Conservation (phyloP, 768 basidiomycete genomes). For the Tylopilus subfusipes region DNA sequence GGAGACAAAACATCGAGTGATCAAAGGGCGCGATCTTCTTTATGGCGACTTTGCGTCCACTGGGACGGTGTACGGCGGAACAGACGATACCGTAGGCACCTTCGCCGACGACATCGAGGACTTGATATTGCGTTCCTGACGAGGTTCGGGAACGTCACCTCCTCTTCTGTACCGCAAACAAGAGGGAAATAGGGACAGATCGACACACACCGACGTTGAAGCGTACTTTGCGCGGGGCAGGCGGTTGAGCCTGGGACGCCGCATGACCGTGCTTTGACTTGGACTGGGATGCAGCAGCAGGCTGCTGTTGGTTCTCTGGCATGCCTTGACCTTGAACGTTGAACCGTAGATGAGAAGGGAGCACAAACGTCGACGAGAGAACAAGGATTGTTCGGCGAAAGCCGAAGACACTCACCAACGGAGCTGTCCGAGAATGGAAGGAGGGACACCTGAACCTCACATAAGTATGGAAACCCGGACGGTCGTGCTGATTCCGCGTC, state of each 20-base stretch:
- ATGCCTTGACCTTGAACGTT: slow-evolving; percentile 9
- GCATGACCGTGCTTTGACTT: slow-evolving; percentile 48
- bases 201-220: slow-evolving; percentile 72
- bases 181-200: not conserved
- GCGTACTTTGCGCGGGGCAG: slow-evolving; percentile 77
- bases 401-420: no score
- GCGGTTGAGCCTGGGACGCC: slow-evolving; percentile 38
- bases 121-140: slow-evolving; percentile 74
- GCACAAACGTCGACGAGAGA: no score
- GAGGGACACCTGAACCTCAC: no score
- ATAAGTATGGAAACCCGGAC: no score
- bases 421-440: no score
- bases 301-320: slow-evolving; percentile 26
- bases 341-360: not conserved
- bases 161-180: not conserved
- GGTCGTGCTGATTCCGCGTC: no score
- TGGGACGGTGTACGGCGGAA: slow-evolving; percentile 84
- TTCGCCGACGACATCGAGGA: slow-evolving; percentile 84
- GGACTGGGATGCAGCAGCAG: slow-evolving; percentile 19
- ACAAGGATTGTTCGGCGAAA: no score
- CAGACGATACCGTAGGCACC: slow-evolving; percentile 95
- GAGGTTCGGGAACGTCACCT: not conserved
- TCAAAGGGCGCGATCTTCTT: slow-evolving; percentile 96
- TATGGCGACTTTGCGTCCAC: slow-evolving; percentile 91
- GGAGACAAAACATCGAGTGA: slow-evolving; percentile 91